Conservation (phyloP, 352 stramenopile species). For the Stramenopiles sp. region DNA sequence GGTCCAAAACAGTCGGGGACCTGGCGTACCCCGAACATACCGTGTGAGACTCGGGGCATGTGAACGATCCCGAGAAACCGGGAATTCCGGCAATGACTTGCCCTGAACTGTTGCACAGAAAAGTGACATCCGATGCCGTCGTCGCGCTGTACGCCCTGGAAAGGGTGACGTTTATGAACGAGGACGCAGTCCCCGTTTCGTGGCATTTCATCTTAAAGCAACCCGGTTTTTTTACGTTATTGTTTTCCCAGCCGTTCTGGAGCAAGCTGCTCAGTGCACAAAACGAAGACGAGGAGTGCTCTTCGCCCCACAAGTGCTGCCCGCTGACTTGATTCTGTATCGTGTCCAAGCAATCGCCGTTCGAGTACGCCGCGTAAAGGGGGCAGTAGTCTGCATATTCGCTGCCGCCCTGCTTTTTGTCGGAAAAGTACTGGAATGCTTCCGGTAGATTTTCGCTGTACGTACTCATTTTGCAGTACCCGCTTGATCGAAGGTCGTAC, state of each 20-base stretch:
- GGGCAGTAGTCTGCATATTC: conserved; percentile 51
- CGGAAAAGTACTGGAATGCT: conserved; percentile 52
- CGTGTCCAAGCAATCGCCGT: conserved; percentile 42
- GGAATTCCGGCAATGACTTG: too few relatives aligned
- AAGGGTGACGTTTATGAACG: too few relatives aligned
- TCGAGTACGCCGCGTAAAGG: conserved; percentile 47
- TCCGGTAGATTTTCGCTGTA: conserved; percentile 43
- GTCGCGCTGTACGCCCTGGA: too few relatives aligned
- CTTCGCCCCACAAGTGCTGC: not conserved
- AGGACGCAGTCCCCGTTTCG: too few relatives aligned
- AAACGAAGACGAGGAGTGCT: not conserved
- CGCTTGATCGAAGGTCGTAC: conserved; percentile 40
- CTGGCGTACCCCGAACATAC: too few relatives aligned
- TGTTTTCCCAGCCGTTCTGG: not conserved
- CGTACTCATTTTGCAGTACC: conserved; percentile 43
- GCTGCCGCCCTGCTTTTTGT: conserved; percentile 38
- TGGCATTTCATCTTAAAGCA: not conserved
- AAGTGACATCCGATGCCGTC: too few relatives aligned
- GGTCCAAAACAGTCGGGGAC: too few relatives aligned
- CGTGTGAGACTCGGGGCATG: too few relatives aligned
- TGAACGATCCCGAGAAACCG: too few relatives aligned
- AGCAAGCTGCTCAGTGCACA: not conserved
- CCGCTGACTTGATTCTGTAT: not conserved
- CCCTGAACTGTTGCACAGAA: too few relatives aligned
- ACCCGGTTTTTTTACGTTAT: not conserved